Percentiles rank a stretch among this genome's conserved stretches.
Conservation (phyloP, 371 early-diverging fungal genomes). For the Capillidium heterosporum region DNA sequence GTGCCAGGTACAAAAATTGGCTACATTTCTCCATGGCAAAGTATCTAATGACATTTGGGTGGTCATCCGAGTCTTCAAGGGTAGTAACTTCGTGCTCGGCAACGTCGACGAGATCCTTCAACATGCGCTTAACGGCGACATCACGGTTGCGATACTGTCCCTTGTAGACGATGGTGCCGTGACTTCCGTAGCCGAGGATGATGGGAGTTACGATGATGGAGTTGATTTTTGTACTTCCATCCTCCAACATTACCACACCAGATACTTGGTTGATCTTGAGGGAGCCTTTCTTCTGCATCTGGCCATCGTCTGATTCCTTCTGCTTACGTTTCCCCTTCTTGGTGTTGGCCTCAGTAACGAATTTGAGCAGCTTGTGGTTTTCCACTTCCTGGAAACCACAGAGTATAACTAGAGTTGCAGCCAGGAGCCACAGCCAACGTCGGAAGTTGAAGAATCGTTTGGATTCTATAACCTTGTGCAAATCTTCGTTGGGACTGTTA, state of each 20-base stretch:
- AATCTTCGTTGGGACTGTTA: not conserved
- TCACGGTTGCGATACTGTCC: slow-evolving; percentile 76
- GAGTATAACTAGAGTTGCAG: not conserved
- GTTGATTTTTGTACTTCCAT: slow-evolving; percentile 7
- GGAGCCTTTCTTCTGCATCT: not conserved
- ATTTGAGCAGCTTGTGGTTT: not conserved
- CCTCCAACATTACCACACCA: slow-evolving; percentile 3
- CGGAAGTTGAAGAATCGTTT: not conserved
- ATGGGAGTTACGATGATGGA: slow-evolving; percentile 23
- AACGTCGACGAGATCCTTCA: slow-evolving; percentile 85
- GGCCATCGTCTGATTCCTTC: not conserved
- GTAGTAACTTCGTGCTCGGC: slow-evolving; percentile 84
- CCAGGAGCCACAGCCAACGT: not conserved
- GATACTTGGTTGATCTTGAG: not conserved
- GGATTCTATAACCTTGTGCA: no score
- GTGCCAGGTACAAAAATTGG: slow-evolving; percentile 84
- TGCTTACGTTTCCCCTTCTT: not conserved
- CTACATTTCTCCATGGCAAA: slow-evolving; percentile 75
- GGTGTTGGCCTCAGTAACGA: not conserved
- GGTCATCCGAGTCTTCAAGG: slow-evolving; percentile 81
- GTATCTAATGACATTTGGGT: slow-evolving; percentile 94
- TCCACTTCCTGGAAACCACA: not conserved
- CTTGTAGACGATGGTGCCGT: slow-evolving; percentile 91
- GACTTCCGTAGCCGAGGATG: slow-evolving; percentile 77
- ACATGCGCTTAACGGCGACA: slow-evolving; percentile 86